Base-by-base conservation (phyloP, 23 red algal species). In the Pyropia yezoensis region DNA sequence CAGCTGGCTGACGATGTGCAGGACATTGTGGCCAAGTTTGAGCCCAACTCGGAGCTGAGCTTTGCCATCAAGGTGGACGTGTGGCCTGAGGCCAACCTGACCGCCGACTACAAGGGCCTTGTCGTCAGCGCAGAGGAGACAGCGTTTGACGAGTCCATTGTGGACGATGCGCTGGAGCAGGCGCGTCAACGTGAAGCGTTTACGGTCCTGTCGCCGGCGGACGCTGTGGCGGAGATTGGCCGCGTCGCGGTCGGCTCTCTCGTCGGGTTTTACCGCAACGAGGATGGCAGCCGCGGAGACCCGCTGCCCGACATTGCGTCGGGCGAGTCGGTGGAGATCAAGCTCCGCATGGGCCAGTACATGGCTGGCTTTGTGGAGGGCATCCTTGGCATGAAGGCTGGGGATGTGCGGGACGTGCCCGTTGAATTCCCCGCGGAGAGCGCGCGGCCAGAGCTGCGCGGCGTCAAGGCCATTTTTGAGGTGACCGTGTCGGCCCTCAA, bases 361-460 rank as follows among this genome's bases (percentile, higher is more conserved):
- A 82, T 90, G 85, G 59, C 85, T n/a, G 94, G 94, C 28, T 87
- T 98, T 63, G 88, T 91, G 24, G 94, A 98, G 63, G 94, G 94
- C 56, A 59, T 98, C 25, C 55, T 91, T 53, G 94, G 94, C 15
- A 59, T 55, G 22, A 63, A 59, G 30, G 79, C 71, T 12, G 87
- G 87, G 14, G 94, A 98, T 21, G 83, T 78, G 18, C 63, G 80
- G 51, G 66, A 77, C 55, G 78, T 98, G 27, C 71, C 83, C 55
- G 71, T 98, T 17, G 73, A 81, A 17, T 98, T 98, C 53, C 94
- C 94, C 1, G 82, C 61, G 18, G 51, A 63, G 7, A 79, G 70
- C 57, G 54, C 83, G 18, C 65, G 86, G 50, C 32, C 51, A 54
- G 75, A 98, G 54, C 70, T 98, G 47, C 66, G 75, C 21, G 86